Conservation (phyloP, 2,329 filamentous ascomycete genomes). For the Chaetomiaceae sp. region DNA sequence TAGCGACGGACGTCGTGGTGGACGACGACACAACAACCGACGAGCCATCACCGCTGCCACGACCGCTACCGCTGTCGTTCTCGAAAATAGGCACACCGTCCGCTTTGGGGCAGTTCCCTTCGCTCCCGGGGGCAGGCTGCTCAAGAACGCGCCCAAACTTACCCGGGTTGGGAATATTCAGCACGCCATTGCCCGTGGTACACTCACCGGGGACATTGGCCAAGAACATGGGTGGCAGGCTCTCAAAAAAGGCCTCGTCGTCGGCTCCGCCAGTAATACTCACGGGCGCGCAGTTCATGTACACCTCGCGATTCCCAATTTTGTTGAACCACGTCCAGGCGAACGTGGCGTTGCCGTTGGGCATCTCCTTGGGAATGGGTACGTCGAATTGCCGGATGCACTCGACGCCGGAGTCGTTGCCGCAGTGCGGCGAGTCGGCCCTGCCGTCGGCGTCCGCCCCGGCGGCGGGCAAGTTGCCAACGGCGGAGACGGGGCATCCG, state of each 20-base stretch:
- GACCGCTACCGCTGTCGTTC: neutral
- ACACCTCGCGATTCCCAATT: constrained; percentile 60
- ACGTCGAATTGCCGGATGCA: constrained; percentile 29
- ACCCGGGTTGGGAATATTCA: constrained; percentile 28
- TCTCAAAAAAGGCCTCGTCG: constrained; percentile 33
- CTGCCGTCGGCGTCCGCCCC: constrained; percentile 19
- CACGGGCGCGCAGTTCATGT: constrained; percentile 63
- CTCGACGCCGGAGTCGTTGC: constrained; percentile 25
- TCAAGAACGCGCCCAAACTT: constrained; percentile 24
- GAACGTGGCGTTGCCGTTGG: constrained; percentile 44
- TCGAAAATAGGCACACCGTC: constrained; percentile 20
- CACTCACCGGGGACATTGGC: constrained; percentile 47
- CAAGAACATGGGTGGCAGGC: constrained; percentile 54
- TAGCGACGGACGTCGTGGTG: neutral
- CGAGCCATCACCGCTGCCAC: neutral
- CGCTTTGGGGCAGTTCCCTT: constrained; percentile 22
- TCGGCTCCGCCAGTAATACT: constrained; percentile 37
- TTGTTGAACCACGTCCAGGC: constrained; percentile 61
- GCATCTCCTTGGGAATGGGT: constrained; percentile 28
- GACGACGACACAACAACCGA: neutral
- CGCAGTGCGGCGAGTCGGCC: constrained; percentile 21
- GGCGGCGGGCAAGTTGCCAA: constrained; percentile 13
- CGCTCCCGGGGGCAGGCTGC: constrained; percentile 14
- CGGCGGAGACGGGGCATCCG: constrained; percentile 30
- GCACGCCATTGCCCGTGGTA: constrained; percentile 19